Percentiles rank a stretch among this genome's conserved stretches.
Conservation (phyloP, 192 early-diverging fungal genomes). For the Coemansia sp. region DNA sequence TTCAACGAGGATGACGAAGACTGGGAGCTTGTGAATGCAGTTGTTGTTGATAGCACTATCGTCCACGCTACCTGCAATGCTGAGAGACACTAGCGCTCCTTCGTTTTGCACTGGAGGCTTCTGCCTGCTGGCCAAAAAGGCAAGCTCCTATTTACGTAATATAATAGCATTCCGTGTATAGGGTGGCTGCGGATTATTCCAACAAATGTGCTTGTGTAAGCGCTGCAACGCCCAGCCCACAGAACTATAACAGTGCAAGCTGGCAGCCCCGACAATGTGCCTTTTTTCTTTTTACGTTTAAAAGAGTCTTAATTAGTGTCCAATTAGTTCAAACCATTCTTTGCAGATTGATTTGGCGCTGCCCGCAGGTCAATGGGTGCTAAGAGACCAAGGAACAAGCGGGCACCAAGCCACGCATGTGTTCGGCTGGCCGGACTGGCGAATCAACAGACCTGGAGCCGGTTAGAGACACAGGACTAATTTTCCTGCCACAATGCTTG, state of each 20-base stretch:
- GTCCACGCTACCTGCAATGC: constrained; percentile 49
- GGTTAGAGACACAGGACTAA: neutral
- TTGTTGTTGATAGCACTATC: constrained; percentile 52
- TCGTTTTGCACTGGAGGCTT: neutral
- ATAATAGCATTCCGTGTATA: neutral
- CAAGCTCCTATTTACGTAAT: neutral
- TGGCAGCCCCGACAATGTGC: too few species aligned
- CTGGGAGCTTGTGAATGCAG: constrained; percentile 70
- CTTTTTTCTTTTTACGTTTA: neutral
- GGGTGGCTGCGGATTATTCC: too few species aligned
- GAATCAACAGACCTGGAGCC: neutral
- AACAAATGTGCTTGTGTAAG: too few species aligned
- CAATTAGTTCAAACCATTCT: neutral
- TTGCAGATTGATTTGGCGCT: too few species aligned
- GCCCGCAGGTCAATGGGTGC: too few species aligned
- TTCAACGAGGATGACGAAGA: constrained; percentile 76
- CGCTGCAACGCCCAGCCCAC: too few species aligned
- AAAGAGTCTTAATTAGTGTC: neutral
- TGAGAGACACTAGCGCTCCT: neutral
- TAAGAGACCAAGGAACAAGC: neutral
- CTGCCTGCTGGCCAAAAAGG: neutral
- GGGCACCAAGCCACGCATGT: neutral
- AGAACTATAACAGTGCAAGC: too few species aligned
- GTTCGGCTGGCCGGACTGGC: neutral
- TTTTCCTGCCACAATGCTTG: neutral